Evolutionary conservation across 2,329 filamentous ascomycete species (phyloP).

Genomic region (Fusarium abutilonis): DNA sequence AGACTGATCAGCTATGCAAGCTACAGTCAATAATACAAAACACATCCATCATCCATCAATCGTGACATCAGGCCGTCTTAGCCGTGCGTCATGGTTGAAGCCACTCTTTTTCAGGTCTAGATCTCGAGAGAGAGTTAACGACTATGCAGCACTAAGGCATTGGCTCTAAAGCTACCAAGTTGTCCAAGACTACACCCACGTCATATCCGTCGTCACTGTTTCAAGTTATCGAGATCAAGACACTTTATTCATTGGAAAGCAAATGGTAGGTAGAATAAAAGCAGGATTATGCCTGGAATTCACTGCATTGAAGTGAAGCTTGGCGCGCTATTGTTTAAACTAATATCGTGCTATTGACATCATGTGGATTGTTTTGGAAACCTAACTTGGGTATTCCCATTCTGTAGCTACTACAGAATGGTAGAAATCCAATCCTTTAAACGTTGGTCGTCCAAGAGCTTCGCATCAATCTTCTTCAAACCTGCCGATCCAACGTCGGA

Average conservation of each 20-base stretch:
- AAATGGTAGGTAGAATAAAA: constrained; percentile 8
- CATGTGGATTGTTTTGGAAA: constrained; percentile 6
- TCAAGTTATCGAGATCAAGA: constrained; percentile 19
- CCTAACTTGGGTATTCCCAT: neutral
- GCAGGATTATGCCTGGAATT: constrained; percentile 15
- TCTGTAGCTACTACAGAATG: too few relatives aligned
- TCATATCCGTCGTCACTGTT: constrained; percentile 25
- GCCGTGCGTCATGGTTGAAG: constrained; percentile 15
- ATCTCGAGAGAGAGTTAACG: neutral
- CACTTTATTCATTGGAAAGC: neutral
- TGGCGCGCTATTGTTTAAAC: constrained; percentile 3
- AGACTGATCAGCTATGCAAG: too few relatives aligned
- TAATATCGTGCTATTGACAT: constrained; percentile 7
- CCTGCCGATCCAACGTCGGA: too few relatives aligned
- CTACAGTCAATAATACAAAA: too few relatives aligned
- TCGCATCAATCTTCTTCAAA: too few relatives aligned
- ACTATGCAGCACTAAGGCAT: neutral
- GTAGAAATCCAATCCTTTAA: too few relatives aligned
- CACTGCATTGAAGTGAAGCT: neutral
- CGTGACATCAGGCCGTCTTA: constrained; percentile 23
- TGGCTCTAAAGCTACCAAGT: neutral
- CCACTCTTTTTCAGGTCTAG: constrained; percentile 19
- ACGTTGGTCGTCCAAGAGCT: too few relatives aligned
- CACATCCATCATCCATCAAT: neutral
- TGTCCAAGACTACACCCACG: constrained; percentile 14